These are phyloP conservation scores for Stephania yunnanensis DNA, from an alignment of 164 flowering plant species.

Conservation along the genomic window DNA sequence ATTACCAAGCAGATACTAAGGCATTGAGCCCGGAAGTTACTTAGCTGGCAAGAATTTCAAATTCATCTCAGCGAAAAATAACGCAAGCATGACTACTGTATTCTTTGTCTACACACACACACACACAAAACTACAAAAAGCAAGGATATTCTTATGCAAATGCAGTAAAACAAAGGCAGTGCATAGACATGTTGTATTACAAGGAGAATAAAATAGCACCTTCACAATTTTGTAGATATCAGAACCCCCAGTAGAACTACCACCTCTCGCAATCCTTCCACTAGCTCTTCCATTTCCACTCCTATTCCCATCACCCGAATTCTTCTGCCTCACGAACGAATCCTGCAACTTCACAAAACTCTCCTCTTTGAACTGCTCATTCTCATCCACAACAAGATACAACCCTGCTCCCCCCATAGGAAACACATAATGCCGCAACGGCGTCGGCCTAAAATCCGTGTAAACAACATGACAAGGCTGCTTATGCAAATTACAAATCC, in stretches of 20 bases:
- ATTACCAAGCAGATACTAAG: too few relatives aligned
- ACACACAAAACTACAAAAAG: background rate
- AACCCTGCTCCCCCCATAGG: slow-evolving; percentile 87
- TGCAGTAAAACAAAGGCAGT: too few relatives aligned
- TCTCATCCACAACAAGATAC: slow-evolving; percentile 91
- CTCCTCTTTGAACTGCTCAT: slow-evolving; percentile 89
- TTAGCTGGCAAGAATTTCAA: too few relatives aligned
- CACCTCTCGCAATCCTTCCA: slow-evolving; percentile 79
- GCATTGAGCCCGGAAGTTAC: too few relatives aligned
- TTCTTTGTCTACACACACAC: too few relatives aligned
- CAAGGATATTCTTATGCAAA: background rate
- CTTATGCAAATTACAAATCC: slow-evolving; percentile 91
- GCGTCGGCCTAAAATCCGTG: slow-evolving; percentile 96
- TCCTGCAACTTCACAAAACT: slow-evolving; percentile 86
- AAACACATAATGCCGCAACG: slow-evolving; percentile 93
- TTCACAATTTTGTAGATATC: slow-evolving; percentile 94
- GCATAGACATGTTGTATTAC: background rate
- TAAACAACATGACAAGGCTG: slow-evolving; percentile 99
- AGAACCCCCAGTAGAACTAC: slow-evolving; percentile 71
- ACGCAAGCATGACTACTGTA: too few relatives aligned
- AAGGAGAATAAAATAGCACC: slow-evolving; percentile 31
- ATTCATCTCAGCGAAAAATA: too few relatives aligned
- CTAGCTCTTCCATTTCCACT: slow-evolving; percentile 41
- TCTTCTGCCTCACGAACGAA: slow-evolving; percentile 59
- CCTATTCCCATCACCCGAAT: slow-evolving; percentile 32